These are phyloP conservation scores for Citrullus amarus DNA, from an alignment of 306 rosid genomes.

Conservation along the genomic window DNA sequence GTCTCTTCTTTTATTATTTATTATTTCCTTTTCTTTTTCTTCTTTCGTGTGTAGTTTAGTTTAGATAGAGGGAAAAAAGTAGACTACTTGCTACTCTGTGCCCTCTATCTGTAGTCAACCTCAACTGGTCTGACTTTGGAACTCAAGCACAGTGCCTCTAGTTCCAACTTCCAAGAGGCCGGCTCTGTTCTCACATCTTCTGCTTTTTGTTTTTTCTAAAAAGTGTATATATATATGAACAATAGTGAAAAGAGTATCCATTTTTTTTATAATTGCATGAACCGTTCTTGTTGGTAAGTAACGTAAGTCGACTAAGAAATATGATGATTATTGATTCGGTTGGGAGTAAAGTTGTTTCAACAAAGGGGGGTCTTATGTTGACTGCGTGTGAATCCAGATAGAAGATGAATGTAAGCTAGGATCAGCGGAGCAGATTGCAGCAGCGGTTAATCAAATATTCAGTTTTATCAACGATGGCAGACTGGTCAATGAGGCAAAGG, in stretches of 20 bases:
- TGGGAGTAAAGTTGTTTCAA: background rate
- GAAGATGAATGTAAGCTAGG: slow-evolving; percentile 71
- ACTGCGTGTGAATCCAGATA: slow-evolving; percentile 31
- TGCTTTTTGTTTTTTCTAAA: background rate
- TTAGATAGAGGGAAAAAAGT: background rate
- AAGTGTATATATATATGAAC: too few relatives aligned
- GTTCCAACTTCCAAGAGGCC: background rate
- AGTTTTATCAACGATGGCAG: slow-evolving; percentile 44
- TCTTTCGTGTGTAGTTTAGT: background rate
- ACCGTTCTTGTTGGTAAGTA: background rate
- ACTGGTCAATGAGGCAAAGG: slow-evolving; percentile 2
- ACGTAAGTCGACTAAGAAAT: background rate
- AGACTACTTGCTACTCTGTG: background rate
- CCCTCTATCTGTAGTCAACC: background rate
- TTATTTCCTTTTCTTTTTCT: background rate
- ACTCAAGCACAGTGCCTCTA: background rate
- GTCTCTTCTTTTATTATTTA: too few relatives aligned
- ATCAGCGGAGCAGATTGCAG: slow-evolving; percentile 69
- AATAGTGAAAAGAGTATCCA: background rate
- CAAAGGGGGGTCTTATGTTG: background rate
- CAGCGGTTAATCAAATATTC: slow-evolving; percentile 58
- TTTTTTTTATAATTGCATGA: background rate
- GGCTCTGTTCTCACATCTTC: background rate
- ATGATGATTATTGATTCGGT: background rate
- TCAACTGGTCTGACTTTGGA: slow-evolving; percentile 1